A percentile compares a stretch with the other conserved stretches of the same genome.
phyloP scores from a whole-genome alignment of 192 early-diverging fungal species.

The Coemansia sp. region DNA sequence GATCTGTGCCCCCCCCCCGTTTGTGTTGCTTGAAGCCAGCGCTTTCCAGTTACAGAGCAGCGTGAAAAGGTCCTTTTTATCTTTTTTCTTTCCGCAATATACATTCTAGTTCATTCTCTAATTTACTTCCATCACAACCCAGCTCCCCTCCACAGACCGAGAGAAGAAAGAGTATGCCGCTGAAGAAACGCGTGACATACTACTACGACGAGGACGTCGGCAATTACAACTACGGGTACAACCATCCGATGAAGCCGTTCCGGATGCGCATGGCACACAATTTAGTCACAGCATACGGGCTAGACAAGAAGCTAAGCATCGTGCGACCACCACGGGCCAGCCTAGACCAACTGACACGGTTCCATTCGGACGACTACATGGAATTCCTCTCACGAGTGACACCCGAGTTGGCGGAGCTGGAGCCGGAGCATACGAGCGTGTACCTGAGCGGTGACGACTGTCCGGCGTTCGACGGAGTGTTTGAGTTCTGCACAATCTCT shows the following conservation, averaged over 20 bases:
- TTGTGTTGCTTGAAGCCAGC: too few species aligned
- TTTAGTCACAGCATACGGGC: conserved; percentile 89
- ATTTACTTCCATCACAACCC: conserved; percentile 7
- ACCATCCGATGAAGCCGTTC: conserved; percentile 98
- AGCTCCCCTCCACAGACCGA: not conserved
- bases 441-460: conserved; percentile 94
- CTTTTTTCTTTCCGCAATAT: not conserved
- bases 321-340: conserved; percentile 80
- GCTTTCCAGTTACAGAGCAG: too few species aligned
- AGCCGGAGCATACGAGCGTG: conserved; percentile 58
- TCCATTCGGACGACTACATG: conserved; percentile 94
- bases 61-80: too few species aligned
- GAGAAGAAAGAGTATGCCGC: conserved; percentile 15
- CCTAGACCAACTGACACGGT: conserved; percentile 86
- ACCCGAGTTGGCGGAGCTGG: conserved; percentile 69
- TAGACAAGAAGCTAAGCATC: conserved; percentile 90
- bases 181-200: conserved; percentile 51
- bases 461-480: conserved; percentile 95
- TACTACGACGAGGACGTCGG: conserved; percentile 65
- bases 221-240: conserved; percentile 87
- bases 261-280: conserved; percentile 95
- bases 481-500: conserved; percentile 90
- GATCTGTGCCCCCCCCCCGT: too few species aligned
- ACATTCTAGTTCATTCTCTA: not conserved
- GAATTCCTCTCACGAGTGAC: conserved; percentile 84